phyloP scores from a whole-genome alignment of 345 rosid genomes.

The Lagerstroemia speciosa region DNA sequence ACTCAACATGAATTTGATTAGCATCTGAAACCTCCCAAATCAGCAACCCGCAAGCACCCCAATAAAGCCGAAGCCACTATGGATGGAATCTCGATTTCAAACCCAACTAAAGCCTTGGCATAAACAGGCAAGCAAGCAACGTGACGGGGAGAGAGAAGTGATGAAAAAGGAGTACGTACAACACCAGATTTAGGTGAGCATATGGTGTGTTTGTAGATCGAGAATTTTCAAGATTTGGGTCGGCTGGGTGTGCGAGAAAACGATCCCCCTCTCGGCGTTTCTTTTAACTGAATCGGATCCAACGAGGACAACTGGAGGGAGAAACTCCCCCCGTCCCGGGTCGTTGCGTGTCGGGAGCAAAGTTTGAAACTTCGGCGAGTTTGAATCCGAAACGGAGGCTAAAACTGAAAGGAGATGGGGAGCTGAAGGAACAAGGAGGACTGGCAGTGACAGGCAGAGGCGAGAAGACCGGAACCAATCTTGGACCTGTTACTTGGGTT shows the following conservation, averaged over 20 bases:
- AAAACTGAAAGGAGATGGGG: background rate
- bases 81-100: background rate
- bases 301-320: background rate
- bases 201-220: background rate
- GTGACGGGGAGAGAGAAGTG: background rate
- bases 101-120: background rate
- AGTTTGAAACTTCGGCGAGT: slow-evolving; percentile 6
- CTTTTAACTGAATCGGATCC: background rate
- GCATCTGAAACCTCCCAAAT: background rate
- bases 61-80: background rate
- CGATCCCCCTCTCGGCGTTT: background rate
- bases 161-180: background rate
- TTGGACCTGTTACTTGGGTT: background rate
- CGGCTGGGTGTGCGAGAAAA: background rate
- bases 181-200: background rate
- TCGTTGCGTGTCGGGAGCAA: background rate
- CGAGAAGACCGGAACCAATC: background rate
- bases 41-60: background rate
- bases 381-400: background rate
- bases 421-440: background rate
- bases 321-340: background rate
- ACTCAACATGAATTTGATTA: background rate
- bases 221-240: background rate
- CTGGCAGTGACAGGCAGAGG: background rate
- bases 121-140: background rate